Conservation (phyloP, 2,329 filamentous ascomycete species). For the Clarireedia homoeocarpa region DNA sequence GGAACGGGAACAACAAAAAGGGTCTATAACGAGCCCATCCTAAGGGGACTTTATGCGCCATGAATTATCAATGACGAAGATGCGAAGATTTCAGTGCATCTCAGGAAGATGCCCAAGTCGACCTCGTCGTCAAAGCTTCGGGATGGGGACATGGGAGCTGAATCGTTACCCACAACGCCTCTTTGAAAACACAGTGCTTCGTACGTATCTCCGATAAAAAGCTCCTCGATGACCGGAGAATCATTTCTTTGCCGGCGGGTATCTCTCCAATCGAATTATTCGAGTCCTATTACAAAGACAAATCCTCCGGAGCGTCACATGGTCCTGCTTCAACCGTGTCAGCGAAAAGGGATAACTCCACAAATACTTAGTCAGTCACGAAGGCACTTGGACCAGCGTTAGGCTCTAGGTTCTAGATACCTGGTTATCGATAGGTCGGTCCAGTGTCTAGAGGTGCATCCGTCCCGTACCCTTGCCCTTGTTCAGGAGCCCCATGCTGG, state of each 20-base stretch:
- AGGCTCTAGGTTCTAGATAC: slow-evolving; percentile 2
- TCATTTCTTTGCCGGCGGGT: background rate
- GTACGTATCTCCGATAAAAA: too few relatives aligned
- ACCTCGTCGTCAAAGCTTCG: background rate
- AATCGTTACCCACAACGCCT: too few relatives aligned
- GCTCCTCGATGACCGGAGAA: too few relatives aligned
- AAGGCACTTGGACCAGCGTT: slow-evolving; percentile 4
- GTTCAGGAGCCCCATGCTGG: background rate
- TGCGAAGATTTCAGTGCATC: too few relatives aligned
- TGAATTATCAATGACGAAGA: too few relatives aligned
- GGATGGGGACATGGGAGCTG: too few relatives aligned
- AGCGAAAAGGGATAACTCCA: slow-evolving; percentile 1
- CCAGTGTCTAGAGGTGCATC: background rate
- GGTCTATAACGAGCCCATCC: background rate
- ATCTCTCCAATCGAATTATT: background rate
- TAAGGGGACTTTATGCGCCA: background rate
- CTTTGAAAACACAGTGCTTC: too few relatives aligned
- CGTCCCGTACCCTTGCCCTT: background rate
- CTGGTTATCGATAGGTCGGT: background rate
- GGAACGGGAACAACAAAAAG: background rate
- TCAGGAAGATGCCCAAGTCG: background rate
- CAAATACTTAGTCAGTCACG: background rate
- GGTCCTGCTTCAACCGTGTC: background rate
- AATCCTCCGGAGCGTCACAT: slow-evolving; percentile 1
- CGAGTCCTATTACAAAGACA: background rate